Evolutionary conservation across 2,329 filamentous ascomycete species (phyloP), one percentile per base, ranked within the genome.

Genomic region (Trichoderma harzianum): DNA sequence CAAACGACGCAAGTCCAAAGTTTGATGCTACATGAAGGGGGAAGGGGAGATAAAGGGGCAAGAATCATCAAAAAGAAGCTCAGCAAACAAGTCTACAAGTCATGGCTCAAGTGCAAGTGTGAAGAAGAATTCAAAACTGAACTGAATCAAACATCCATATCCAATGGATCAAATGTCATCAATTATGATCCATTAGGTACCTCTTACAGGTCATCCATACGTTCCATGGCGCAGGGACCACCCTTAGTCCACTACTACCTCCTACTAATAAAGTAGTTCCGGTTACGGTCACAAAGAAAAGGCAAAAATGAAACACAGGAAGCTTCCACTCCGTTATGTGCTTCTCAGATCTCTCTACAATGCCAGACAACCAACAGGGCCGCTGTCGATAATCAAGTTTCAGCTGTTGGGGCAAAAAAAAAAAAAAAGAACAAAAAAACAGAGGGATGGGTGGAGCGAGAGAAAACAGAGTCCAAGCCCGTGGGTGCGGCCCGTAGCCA

Each of bases 1-100:
- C 66, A 69, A 69, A 69, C 66, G 66, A 69, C 55, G 57, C 66
- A 61, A 53, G 36, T 14, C 55, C 55, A 69, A 69, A 60, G 66
- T 61, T 32, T 47, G 66, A 61, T 69, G 55, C 66, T 47, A 53
- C 57, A 34, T 30, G 30, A 51, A 12, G n/a, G 43, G 11, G 21
- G 47, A 18, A 7, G 21, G 16, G 47, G 47, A 53, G 47, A 53
- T 11, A 14, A 12, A 14, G 11, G 11, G 47, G 47, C 5, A 53
- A 21, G 5, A 6, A 12, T 14, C 7, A 53, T 1, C 14, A 53
- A 0, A 51, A 11, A 30, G 10, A 24, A 21, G 2, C n/a, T 14
- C 47, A 14, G 47, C 21, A 53, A 53, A 14, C n/a, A 53, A 12
- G 24, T 24, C 1, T 16, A 4, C 21, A 14, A 3, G 5, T 53